These are phyloP conservation scores for Tricholoma sp. DNA, from an alignment of 768 basidiomycete species.

Conservation along the genomic window DNA sequence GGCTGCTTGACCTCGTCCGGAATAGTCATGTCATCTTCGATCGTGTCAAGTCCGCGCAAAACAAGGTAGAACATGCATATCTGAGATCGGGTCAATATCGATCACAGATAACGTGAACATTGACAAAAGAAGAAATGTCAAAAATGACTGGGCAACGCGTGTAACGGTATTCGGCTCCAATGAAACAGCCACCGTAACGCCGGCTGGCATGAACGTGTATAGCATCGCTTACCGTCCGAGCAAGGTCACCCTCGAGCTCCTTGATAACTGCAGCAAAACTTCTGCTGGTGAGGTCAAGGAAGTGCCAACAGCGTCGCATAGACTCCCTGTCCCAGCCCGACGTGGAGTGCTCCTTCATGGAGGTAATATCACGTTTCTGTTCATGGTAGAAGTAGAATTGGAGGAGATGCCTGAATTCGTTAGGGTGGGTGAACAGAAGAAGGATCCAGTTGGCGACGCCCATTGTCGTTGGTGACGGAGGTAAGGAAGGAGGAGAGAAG, in stretches of 20 bases:
- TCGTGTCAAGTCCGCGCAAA: constrained; percentile 90
- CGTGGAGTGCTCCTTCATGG: constrained; percentile 63
- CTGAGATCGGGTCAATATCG: constrained; percentile 37
- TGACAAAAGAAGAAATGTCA: neutral
- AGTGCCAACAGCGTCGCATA: constrained; percentile 89
- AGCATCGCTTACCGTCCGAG: constrained; percentile 67
- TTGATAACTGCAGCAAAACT: constrained; percentile 94
- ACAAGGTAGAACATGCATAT: constrained; percentile 95
- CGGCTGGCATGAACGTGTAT: neutral
- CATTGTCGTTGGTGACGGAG: constrained; percentile 30
- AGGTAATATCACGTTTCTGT: constrained; percentile 76
- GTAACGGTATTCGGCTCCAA: neutral
- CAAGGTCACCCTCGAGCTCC: constrained; percentile 92
- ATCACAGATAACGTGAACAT: neutral
- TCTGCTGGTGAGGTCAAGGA: constrained; percentile 83
- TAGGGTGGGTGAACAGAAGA: constrained; percentile 71
- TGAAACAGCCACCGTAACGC: too few species aligned
- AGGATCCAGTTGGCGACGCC: constrained; percentile 55
- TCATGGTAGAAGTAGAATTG: constrained; percentile 85
- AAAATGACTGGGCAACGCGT: neutral
- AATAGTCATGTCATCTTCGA: constrained; percentile 98
- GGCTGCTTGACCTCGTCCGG: constrained; percentile 83
- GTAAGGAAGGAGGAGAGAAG: neutral
- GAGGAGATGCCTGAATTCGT: constrained; percentile 78
- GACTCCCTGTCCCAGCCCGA: constrained; percentile 83